These are phyloP conservation scores for Triangularia verruculosa DNA, from an alignment of 2,329 filamentous ascomycete genomes.

Conservation along the genomic window DNA sequence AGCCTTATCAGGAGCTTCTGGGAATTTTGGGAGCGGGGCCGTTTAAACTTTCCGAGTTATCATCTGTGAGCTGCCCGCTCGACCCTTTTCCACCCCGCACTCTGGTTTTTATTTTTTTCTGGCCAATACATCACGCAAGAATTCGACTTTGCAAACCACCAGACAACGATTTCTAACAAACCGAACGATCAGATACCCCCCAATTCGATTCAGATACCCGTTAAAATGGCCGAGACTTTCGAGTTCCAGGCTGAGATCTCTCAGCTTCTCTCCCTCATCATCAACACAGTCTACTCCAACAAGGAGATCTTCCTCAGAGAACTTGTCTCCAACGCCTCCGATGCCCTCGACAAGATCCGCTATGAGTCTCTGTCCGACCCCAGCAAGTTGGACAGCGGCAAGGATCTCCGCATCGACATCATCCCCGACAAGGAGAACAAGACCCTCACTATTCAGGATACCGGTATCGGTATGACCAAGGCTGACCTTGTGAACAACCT, in stretches of 20 bases:
- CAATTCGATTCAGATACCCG: conserved; percentile 21
- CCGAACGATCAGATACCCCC: conserved; percentile 24
- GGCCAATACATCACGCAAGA: conserved; percentile 3
- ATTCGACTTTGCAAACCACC: background rate
- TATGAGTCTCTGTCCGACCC: conserved; percentile 98
- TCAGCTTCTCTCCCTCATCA: conserved; percentile 99
- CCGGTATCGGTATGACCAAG: conserved; percentile 99
- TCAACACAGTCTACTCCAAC: conserved; percentile 99
- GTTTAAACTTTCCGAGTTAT: background rate
- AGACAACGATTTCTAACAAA: conserved; percentile 13
- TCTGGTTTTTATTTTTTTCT: conserved; percentile 2
- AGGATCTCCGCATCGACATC: conserved; percentile 98
- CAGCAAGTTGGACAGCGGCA: conserved; percentile 93
- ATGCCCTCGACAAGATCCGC: conserved; percentile 99
- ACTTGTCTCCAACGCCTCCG: conserved; percentile 95
- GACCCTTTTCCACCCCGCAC: conserved; percentile 4
- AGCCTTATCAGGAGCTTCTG: background rate
- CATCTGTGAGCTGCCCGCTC: background rate
- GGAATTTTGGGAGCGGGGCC: background rate
- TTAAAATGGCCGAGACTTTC: conserved; percentile 89
- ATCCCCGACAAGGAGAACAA: conserved; percentile 97
- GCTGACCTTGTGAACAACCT: conserved; percentile 99
- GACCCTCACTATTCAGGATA: conserved; percentile 95
- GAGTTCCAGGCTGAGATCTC: conserved; percentile 99
- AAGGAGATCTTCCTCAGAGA: conserved; percentile 99